phyloP scores from a whole-genome alignment of 2,329 filamentous ascomycete species.

The Exophiala oligosperma region DNA sequence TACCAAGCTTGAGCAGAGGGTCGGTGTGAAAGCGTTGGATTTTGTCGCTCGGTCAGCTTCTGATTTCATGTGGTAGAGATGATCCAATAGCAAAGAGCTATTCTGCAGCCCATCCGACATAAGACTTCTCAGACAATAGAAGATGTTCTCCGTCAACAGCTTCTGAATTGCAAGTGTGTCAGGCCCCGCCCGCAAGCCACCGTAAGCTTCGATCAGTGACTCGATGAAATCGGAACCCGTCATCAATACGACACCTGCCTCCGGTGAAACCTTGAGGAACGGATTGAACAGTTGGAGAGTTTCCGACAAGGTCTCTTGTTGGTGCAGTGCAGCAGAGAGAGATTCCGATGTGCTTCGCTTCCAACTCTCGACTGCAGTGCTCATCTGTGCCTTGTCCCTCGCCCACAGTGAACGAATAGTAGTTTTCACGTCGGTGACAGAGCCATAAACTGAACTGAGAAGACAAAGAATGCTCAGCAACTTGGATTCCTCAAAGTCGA shows the following conservation, averaged over 20 bases:
- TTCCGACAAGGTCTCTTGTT: conserved; percentile 29
- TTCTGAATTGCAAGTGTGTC: conserved; percentile 54
- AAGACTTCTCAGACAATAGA: conserved; percentile 72
- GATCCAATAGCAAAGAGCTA: conserved; percentile 74
- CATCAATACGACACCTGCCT: conserved; percentile 64
- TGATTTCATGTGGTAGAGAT: conserved; percentile 76
- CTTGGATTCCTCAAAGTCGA: conserved; percentile 8
- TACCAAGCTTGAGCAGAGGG: conserved; percentile 78
- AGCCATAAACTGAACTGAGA: conserved; percentile 16
- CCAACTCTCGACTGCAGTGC: conserved; percentile 14
- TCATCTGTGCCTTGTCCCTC: conserved; percentile 14
- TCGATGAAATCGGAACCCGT: conserved; percentile 88
- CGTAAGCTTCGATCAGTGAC: conserved; percentile 55
- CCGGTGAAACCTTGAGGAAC: conserved; percentile 40
- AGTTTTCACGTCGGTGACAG: conserved; percentile 19
- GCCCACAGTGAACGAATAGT: conserved; percentile 21
- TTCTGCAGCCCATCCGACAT: conserved; percentile 67
- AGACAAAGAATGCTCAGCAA: conserved; percentile 20
- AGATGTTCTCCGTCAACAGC: conserved; percentile 69
- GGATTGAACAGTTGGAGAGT: conserved; percentile 37
- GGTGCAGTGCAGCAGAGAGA: conserved; percentile 21
- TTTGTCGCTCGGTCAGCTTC: conserved; percentile 63
- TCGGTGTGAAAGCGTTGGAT: conserved; percentile 44
- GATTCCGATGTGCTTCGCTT: conserved; percentile 15
- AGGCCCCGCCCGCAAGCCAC: conserved; percentile 54